Conservation (phyloP, 1,284 basidiomycete genomes). For the Apiotrichum laibachii region DNA sequence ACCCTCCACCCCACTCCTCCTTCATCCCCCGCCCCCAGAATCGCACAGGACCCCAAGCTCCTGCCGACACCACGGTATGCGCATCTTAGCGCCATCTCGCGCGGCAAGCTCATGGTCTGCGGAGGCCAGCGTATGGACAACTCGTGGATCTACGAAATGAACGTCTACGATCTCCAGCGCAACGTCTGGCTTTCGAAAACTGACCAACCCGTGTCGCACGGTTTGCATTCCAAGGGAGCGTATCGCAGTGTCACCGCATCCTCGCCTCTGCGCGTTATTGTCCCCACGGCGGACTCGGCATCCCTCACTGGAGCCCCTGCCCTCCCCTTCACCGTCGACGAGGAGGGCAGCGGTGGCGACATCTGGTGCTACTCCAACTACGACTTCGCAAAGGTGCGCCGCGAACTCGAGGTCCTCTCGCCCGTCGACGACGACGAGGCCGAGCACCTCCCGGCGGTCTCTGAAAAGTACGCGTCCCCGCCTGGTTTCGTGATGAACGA, state of each 20-base stretch:
- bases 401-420: slow-evolving; percentile 82
- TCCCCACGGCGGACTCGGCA: slow-evolving; percentile 52
- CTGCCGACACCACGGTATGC: slow-evolving; percentile 80
- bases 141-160: slow-evolving; percentile 79
- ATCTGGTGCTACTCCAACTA: slow-evolving; percentile 49
- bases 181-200: slow-evolving; percentile 70
- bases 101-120: slow-evolving; percentile 81
- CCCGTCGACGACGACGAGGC: slow-evolving; percentile 57
- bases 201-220: slow-evolving; percentile 62
- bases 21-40: slow-evolving; percentile 62
- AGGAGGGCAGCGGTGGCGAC: slow-evolving; percentile 47
- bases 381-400: slow-evolving; percentile 89
- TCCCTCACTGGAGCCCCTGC: slow-evolving; percentile 15
- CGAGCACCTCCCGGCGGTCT: slow-evolving; percentile 60
- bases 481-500: slow-evolving; percentile 65
- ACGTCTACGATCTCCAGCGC: slow-evolving; percentile 72
- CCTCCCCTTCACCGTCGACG: slow-evolving; percentile 33
- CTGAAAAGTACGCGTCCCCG: slow-evolving; percentile 54
- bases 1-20: slow-evolving; percentile 82
- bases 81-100: slow-evolving; percentile 78
- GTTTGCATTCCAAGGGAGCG: slow-evolving; percentile 78
- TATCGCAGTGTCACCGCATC: slow-evolving; percentile 85
- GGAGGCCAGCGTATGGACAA: slow-evolving; percentile 77
- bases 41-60: slow-evolving; percentile 46
- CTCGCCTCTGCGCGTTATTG: slow-evolving; percentile 63